Percentiles rank a stretch among this genome's conserved stretches.
Conservation (phyloP, 2,329 filamentous ascomycete genomes). For the Monilinia fructigena region DNA sequence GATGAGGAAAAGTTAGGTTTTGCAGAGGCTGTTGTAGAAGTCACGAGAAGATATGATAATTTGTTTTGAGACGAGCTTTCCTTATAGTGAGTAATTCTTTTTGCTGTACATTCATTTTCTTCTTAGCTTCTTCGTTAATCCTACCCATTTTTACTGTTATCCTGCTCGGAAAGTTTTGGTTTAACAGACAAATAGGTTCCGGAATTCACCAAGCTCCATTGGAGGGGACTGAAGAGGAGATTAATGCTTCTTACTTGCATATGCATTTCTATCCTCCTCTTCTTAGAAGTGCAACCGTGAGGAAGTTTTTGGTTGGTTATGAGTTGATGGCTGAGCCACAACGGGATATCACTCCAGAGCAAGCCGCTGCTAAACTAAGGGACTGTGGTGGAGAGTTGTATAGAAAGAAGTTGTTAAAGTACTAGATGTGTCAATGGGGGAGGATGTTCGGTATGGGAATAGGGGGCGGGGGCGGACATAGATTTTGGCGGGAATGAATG, state of each 20-base stretch:
- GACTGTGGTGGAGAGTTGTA: slow-evolving; percentile 80
- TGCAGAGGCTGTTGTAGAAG: slow-evolving; percentile 81
- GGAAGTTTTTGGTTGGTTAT: slow-evolving; percentile 95
- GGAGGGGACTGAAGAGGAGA: slow-evolving; percentile 75
- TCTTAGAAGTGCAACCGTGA: slow-evolving; percentile 85
- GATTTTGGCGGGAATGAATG: neutral
- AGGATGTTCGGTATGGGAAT: neutral
- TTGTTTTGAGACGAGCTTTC: slow-evolving; percentile 96
- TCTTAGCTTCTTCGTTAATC: neutral
- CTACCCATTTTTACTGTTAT: slow-evolving; percentile 2
- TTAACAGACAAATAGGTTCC: slow-evolving; percentile 56
- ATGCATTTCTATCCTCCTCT: slow-evolving; percentile 98
- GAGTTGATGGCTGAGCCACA: slow-evolving; percentile 98
- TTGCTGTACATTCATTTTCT: neutral
- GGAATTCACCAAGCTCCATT: slow-evolving; percentile 95
- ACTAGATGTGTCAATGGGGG: neutral
- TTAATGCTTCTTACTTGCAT: slow-evolving; percentile 86
- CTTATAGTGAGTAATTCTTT: slow-evolving; percentile 66
- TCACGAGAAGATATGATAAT: slow-evolving; percentile 92
- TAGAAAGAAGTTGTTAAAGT: slow-evolving; percentile 51
- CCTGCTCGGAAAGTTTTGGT: no score
- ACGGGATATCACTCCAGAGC: slow-evolving; percentile 94
- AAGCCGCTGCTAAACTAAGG: slow-evolving; percentile 77
- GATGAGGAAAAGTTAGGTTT: slow-evolving; percentile 68
- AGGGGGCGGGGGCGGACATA: neutral